Evolutionary conservation across 2,329 filamentous ascomycete species (phyloP).

Genomic region (Colletotrichum spaethianum): DNA sequence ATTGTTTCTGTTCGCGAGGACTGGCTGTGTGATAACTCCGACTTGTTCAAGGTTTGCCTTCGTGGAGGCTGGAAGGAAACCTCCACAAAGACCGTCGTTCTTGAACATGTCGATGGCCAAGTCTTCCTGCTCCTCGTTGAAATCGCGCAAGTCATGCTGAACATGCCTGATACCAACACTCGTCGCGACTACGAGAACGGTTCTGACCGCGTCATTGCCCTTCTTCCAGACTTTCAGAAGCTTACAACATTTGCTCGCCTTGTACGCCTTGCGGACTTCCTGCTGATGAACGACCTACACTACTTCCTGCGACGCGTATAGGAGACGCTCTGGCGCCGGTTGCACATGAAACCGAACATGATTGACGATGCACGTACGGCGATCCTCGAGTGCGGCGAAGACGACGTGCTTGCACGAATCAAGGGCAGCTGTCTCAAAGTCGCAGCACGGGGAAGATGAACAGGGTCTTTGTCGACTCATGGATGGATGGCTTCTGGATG

Average conservation of each 20-base stretch:
- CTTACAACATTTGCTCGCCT: neutral
- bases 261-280: neutral
- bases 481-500: neutral
- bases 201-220: neutral
- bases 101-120: neutral
- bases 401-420: neutral
- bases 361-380: neutral
- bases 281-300: neutral
- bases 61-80: neutral
- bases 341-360: neutral
- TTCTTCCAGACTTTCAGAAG: neutral
- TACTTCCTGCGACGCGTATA: neutral
- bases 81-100: neutral
- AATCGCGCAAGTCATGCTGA: neutral
- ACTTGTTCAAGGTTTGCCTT: neutral
- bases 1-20: neutral
- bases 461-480: neutral
- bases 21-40: neutral
- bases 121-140: neutral
- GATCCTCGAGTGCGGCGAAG: neutral
- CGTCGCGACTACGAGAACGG: neutral
- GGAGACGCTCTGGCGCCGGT: constrained; percentile 1
- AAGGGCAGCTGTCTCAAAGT: neutral
- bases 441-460: neutral
- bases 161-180: neutral